phyloP scores from a whole-genome alignment of 805 yeast species.

The Candida maltosa region DNA sequence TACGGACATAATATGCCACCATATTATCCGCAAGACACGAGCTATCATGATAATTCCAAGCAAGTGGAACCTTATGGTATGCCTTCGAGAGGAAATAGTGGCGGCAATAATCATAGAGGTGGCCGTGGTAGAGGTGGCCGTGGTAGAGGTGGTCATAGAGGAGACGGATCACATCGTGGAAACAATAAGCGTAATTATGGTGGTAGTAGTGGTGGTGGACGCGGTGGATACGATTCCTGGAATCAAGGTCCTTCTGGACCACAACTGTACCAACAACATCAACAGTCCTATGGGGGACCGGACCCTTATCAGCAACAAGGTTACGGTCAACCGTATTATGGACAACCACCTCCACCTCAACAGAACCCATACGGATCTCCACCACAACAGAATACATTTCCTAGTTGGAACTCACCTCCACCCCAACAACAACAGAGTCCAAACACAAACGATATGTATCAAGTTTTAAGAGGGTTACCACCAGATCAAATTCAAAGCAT shows the following conservation, averaged over 20 bases:
- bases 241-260: constrained; percentile 5
- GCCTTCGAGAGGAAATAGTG: constrained; percentile 7
- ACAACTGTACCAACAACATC: constrained; percentile 9
- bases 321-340: constrained; percentile 10
- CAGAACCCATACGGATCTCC: constrained; percentile 9
- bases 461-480: constrained; percentile 23
- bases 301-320: constrained; percentile 7
- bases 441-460: constrained; percentile 7
- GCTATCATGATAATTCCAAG: constrained; percentile 9
- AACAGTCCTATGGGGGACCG: constrained; percentile 11
- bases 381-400: constrained; percentile 7
- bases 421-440: constrained; percentile 3
- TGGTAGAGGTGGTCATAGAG: constrained; percentile 11
- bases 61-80: constrained; percentile 1
- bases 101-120: constrained; percentile 9
- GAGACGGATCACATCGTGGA: constrained; percentile 12
- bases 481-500: constrained; percentile 32
- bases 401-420: constrained; percentile 6
- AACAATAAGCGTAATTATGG: constrained; percentile 9
- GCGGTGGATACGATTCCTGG: constrained; percentile 1
- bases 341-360: constrained; percentile 7
- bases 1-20: constrained; percentile 16
- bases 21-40: constrained; percentile 11
- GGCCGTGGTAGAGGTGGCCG: constrained; percentile 8
- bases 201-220: constrained; percentile 8